Conservation (phyloP, 2,329 filamentous ascomycete species). For the Aciculosporium take region DNA sequence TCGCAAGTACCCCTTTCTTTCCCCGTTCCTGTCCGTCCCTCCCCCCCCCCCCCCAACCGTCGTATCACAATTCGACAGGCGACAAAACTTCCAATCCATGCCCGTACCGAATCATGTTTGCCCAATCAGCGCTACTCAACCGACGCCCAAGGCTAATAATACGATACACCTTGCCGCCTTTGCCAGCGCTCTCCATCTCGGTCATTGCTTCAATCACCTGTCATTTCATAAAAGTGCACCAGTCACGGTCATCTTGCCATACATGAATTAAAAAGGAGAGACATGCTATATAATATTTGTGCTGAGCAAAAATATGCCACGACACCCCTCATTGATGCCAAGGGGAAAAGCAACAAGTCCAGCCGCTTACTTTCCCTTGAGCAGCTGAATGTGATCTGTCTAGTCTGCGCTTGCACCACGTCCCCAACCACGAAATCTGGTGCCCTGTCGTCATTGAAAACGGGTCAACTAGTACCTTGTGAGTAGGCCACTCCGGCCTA, state of each 20-base stretch:
- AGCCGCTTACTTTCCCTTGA: constrained; percentile 23
- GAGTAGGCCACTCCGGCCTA: neutral
- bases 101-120: too few species aligned
- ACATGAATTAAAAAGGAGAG: neutral
- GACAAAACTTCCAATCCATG: too few species aligned
- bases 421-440: constrained; percentile 14
- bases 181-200: neutral
- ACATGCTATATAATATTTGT: neutral
- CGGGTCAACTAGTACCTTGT: constrained; percentile 11
- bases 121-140: too few species aligned
- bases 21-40: too few species aligned
- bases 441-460: constrained; percentile 12
- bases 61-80: too few species aligned
- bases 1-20: too few species aligned
- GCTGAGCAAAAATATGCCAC: constrained; percentile 10
- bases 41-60: too few species aligned
- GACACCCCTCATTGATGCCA: constrained; percentile 21
- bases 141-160: too few species aligned
- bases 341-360: constrained; percentile 16
- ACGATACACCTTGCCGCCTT: neutral
- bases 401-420: constrained; percentile 20
- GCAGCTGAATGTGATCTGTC: constrained; percentile 23
- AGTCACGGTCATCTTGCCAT: neutral
- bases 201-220: neutral
- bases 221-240: neutral